phyloP scores from a whole-genome alignment of 1,284 basidiomycete species.

The Leccinum proliferum region DNA sequence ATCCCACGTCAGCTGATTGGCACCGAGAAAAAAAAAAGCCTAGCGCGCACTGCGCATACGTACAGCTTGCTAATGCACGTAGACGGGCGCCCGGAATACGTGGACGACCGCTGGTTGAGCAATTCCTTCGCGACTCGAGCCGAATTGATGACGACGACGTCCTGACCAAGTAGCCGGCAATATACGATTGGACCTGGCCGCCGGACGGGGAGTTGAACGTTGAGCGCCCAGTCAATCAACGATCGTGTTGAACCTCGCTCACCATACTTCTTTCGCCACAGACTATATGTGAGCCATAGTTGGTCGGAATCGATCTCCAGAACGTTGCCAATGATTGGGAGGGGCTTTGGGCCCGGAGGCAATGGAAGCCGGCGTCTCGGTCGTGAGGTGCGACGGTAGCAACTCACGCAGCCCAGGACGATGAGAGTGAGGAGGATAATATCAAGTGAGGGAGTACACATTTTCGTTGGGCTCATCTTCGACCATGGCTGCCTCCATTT shows the following conservation, averaged over 20 bases:
- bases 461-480: slow-evolving; percentile 4
- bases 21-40: not conserved
- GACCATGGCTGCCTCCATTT: slow-evolving; percentile 8
- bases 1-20: not conserved
- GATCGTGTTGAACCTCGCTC: not conserved
- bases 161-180: slow-evolving; percentile 22
- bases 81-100: slow-evolving; percentile 27
- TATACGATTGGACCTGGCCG: slow-evolving; percentile 24
- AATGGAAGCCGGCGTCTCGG: slow-evolving; percentile 16
- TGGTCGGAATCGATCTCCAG: slow-evolving; percentile 38
- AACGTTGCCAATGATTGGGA: slow-evolving; percentile 37
- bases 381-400: slow-evolving; percentile 6
- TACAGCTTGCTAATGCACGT: slow-evolving; percentile 24
- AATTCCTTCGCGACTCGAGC: slow-evolving; percentile 22
- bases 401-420: slow-evolving; percentile 13
- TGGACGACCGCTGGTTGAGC: slow-evolving; percentile 27
- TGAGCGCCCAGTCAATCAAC: not conserved
- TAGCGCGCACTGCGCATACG: not conserved
- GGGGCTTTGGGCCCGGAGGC: slow-evolving; percentile 31
- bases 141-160: slow-evolving; percentile 26
- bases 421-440: slow-evolving; percentile 10
- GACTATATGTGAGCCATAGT: slow-evolving; percentile 35
- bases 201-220: not conserved
- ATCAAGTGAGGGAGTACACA: slow-evolving; percentile 11
- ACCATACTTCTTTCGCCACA: slow-evolving; percentile 27